phyloP scores from a whole-genome alignment of 2,329 filamentous ascomycete genomes.

The Alternaria metachromatica region DNA sequence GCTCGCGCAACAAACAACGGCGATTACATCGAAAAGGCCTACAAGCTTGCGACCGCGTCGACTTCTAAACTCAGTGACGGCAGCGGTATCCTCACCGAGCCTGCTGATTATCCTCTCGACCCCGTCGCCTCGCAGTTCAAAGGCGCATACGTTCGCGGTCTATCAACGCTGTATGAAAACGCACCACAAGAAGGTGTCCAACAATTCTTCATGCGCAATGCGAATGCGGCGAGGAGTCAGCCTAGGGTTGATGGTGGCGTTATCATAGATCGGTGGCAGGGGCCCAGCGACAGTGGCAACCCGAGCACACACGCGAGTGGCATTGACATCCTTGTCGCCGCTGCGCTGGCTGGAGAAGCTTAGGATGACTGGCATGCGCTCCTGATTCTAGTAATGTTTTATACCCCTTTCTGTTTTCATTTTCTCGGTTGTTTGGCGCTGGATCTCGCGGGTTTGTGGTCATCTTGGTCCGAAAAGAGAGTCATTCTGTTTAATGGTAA shows the following conservation, averaged over 20 bases:
- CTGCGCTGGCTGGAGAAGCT: constrained; percentile 17
- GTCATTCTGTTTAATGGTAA: constrained; percentile 7
- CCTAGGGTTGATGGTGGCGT: constrained; percentile 49
- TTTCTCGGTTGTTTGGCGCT: constrained; percentile 2
- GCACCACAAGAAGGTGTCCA: constrained; percentile 26
- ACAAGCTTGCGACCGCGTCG: constrained; percentile 36
- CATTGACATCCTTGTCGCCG: constrained; percentile 69
- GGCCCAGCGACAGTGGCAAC: constrained; percentile 58
- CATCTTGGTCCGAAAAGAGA: background rate
- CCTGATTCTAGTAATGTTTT: constrained; percentile 6
- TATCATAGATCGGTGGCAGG: constrained; percentile 66
- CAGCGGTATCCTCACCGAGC: constrained; percentile 45
- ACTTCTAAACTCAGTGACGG: constrained; percentile 30
- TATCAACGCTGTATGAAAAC: constrained; percentile 39
- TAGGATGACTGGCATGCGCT: background rate
- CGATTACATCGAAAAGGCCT: constrained; percentile 30
- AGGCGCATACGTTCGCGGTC: constrained; percentile 45
- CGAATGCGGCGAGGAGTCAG: constrained; percentile 39
- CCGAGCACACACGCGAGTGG: constrained; percentile 68
- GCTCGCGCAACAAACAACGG: constrained; percentile 51
- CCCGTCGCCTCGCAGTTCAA: constrained; percentile 46
- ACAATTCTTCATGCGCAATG: constrained; percentile 44
- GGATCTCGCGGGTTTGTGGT: background rate
- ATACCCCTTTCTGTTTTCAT: constrained; percentile 6
- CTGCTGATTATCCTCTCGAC: constrained; percentile 28